Conservation (phyloP, 2,329 filamentous ascomycete species). For the Xylogone sp. region DNA sequence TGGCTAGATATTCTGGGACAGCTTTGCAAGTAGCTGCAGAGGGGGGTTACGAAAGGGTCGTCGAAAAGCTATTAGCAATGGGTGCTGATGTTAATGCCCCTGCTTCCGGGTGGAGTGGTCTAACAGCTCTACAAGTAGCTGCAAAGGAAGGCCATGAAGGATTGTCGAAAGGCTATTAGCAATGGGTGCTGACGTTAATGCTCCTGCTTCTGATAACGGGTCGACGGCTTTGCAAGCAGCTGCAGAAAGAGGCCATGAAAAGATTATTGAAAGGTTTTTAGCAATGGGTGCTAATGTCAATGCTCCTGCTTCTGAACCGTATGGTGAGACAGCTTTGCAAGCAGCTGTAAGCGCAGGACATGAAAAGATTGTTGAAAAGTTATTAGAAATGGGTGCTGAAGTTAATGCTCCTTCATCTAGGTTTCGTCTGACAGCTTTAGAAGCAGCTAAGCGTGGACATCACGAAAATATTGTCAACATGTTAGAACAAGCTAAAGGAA, state of each 20-base stretch:
- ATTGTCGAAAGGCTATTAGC: conserved; percentile 7
- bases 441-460: background rate
- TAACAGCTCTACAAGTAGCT: conserved; percentile 3
- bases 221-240: conserved; percentile 37
- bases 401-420: conserved; percentile 27
- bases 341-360: conserved; percentile 28
- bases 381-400: conserved; percentile 33
- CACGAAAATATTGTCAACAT: conserved; percentile 2
- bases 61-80: conserved; percentile 17
- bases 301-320: conserved; percentile 13
- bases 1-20: background rate
- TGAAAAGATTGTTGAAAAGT: conserved; percentile 20
- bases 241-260: conserved; percentile 22
- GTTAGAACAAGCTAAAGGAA: background rate
- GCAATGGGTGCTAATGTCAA: conserved; percentile 34
- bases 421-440: conserved; percentile 31
- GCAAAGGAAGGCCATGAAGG: conserved; percentile 3
- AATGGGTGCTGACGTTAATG: conserved; percentile 8
- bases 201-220: conserved; percentile 15
- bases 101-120: conserved; percentile 3
- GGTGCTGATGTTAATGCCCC: conserved; percentile 2
- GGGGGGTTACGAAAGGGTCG: conserved; percentile 29
- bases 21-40: conserved; percentile 10
- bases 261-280: conserved; percentile 27
- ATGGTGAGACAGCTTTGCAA: conserved; percentile 34